A percentile compares a stretch with the other conserved stretches of the same genome.
Evolutionary conservation across 1,284 basidiomycete species (phyloP).

Genomic region (Boletus semigastroideus): DNA sequence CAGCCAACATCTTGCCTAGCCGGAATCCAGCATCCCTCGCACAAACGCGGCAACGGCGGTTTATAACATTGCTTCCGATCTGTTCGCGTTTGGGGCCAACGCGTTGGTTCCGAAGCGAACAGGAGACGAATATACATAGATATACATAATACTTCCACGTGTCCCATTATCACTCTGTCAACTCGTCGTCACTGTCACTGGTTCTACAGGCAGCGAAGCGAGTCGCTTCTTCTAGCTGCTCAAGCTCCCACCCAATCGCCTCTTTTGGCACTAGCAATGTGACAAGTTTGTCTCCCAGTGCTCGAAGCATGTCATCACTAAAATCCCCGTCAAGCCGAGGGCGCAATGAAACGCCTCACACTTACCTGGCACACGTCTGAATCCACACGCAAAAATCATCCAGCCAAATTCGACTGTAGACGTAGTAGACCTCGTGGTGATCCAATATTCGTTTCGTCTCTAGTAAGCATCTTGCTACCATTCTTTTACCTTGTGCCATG

Average conservation of each 20-base stretch:
- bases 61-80: slow-evolving; percentile 3
- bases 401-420: slow-evolving; percentile 80
- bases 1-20: no score
- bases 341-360: background rate
- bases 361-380: slow-evolving; percentile 60
- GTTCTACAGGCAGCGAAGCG: slow-evolving; percentile 37
- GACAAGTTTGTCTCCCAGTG: slow-evolving; percentile 46
- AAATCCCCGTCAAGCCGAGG: slow-evolving; percentile 5
- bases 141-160: background rate
- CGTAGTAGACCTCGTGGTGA: slow-evolving; percentile 78
- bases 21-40: no score
- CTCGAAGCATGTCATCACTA: slow-evolving; percentile 56
- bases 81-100: slow-evolving; percentile 5
- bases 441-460: slow-evolving; percentile 71
- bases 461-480: slow-evolving; percentile 60
- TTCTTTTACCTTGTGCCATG: slow-evolving; percentile 58
- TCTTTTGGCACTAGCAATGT: slow-evolving; percentile 48
- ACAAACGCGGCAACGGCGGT: slow-evolving; percentile 2
- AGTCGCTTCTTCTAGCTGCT: slow-evolving; percentile 60
- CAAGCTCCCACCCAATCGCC: slow-evolving; percentile 66
- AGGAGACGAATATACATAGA: background rate
- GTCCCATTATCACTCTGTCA: slow-evolving; percentile 23
- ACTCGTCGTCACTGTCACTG: slow-evolving; percentile 62
- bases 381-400: slow-evolving; percentile 79
- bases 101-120: slow-evolving; percentile 6